phyloP scores from a whole-genome alignment of 2,329 filamentous ascomycete genomes.

The Bipolaris sorokiniana region DNA sequence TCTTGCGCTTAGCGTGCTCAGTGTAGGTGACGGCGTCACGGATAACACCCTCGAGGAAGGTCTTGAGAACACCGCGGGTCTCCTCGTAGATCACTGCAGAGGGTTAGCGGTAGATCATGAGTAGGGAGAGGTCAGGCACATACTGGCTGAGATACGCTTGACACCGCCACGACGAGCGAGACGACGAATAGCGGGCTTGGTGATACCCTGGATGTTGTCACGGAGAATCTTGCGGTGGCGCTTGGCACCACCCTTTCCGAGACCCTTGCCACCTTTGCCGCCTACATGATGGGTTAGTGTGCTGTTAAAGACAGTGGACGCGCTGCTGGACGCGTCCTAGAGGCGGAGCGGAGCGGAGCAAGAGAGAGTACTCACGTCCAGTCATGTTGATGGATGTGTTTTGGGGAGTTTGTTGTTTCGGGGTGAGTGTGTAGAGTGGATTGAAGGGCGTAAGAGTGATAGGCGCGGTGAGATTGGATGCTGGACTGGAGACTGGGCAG shows the following conservation, averaged over 20 bases:
- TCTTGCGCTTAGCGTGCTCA: conserved; percentile 83
- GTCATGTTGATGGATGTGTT: conserved; percentile 50
- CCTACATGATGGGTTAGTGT: conserved; percentile 50
- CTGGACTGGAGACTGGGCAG: conserved; percentile 24
- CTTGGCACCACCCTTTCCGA: conserved; percentile 62
- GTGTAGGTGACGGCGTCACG: conserved; percentile 80
- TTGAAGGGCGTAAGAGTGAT: conserved; percentile 18
- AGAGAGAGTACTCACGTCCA: conserved; percentile 50
- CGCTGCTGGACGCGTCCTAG: not conserved
- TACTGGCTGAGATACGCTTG: conserved; percentile 61
- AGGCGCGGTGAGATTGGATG: conserved; percentile 24
- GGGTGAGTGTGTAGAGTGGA: conserved; percentile 3
- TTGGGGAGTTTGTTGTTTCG: conserved; percentile 26
- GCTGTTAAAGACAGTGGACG: conserved; percentile 22
- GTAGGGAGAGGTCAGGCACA: conserved; percentile 20
- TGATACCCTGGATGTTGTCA: conserved; percentile 63
- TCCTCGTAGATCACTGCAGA: conserved; percentile 75
- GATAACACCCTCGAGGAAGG: conserved; percentile 78
- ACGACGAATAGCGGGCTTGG: conserved; percentile 62
- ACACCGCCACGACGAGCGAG: conserved; percentile 61
- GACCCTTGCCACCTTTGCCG: conserved; percentile 62
- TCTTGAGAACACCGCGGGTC: conserved; percentile 78
- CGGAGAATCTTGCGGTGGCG: conserved; percentile 62
- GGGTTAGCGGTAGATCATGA: conserved; percentile 31
- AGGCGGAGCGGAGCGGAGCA: conserved; percentile 8